Conservation (phyloP, 2,329 filamentous ascomycete species). For the Fusarium sp. region DNA sequence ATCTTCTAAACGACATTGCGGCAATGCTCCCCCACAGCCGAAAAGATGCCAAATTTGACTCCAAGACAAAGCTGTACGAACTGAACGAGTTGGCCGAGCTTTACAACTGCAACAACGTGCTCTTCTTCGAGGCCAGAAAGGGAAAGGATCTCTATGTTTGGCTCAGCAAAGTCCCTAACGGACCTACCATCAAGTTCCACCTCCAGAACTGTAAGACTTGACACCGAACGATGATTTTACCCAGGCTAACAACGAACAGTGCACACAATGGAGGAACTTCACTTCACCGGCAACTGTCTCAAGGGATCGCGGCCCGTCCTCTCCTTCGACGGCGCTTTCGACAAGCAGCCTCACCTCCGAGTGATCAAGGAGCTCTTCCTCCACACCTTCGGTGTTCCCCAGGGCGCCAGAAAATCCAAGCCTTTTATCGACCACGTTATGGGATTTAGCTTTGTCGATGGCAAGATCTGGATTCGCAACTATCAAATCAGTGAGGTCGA, state of each 20-base stretch:
- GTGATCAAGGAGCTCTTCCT: constrained; percentile 91
- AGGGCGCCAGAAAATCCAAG: constrained; percentile 88
- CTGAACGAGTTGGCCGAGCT: constrained; percentile 81
- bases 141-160: constrained; percentile 94
- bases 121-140: constrained; percentile 97
- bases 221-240: neutral
- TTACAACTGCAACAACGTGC: constrained; percentile 93
- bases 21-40: constrained; percentile 90
- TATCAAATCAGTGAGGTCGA: constrained; percentile 94
- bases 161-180: constrained; percentile 88
- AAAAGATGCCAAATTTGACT: constrained; percentile 97
- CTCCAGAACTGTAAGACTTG: constrained; percentile 74
- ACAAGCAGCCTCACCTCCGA: constrained; percentile 80
- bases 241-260: constrained; percentile 61
- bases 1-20: constrained; percentile 90
- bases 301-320: constrained; percentile 93
- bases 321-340: constrained; percentile 90
- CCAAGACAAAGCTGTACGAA: constrained; percentile 87
- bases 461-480: constrained; percentile 95
- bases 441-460: constrained; percentile 89
- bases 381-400: constrained; percentile 92
- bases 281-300: constrained; percentile 96
- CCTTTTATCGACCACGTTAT: constrained; percentile 97
- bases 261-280: constrained; percentile 96
- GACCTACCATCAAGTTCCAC: constrained; percentile 74